These are phyloP conservation scores for Fusarium tanahbumbuense DNA, from an alignment of 2,329 filamentous ascomycete genomes.

Conservation along the genomic window DNA sequence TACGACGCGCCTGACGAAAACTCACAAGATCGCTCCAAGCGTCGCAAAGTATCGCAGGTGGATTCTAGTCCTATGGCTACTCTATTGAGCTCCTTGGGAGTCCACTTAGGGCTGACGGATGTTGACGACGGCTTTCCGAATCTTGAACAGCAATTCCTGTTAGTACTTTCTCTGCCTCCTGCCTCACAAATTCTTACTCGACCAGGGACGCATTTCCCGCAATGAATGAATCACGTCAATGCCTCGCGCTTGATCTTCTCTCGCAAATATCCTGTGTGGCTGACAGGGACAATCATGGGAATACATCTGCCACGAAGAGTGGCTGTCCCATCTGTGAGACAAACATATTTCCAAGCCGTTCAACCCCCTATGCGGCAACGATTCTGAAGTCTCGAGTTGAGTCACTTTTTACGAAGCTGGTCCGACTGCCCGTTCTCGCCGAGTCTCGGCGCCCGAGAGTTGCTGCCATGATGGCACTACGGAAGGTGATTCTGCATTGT, in stretches of 20 bases:
- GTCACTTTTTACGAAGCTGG: conserved; percentile 59
- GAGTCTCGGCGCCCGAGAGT: conserved; percentile 72
- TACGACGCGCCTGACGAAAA: conserved; percentile 43
- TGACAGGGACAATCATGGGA: conserved; percentile 13
- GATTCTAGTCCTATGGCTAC: conserved; percentile 34
- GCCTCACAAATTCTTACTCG: conserved; percentile 33
- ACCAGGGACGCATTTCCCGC: conserved; percentile 56
- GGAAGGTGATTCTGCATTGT: conserved; percentile 76
- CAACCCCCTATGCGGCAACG: conserved; percentile 13
- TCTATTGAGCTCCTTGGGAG: conserved; percentile 43
- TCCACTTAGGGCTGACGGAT: conserved; percentile 46
- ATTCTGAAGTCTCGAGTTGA: conserved; percentile 54
- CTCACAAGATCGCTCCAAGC: conserved; percentile 43
- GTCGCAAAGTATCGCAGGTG: conserved; percentile 44
- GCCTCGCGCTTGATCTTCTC: conserved; percentile 64
- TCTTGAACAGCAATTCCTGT: conserved; percentile 59
- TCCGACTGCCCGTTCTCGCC: conserved; percentile 59
- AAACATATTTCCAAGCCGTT: conserved; percentile 2
- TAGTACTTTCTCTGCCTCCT: conserved; percentile 47
- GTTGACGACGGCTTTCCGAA: conserved; percentile 43
- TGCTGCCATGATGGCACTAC: conserved; percentile 76
- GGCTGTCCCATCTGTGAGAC: conserved; percentile 47
- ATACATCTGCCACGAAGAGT: neutral
- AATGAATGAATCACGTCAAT: conserved; percentile 62
- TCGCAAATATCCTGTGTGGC: conserved; percentile 59